Base-by-base conservation (phyloP, 2,329 filamentous ascomycete species). In the Nigrospora osmanthi region DNA sequence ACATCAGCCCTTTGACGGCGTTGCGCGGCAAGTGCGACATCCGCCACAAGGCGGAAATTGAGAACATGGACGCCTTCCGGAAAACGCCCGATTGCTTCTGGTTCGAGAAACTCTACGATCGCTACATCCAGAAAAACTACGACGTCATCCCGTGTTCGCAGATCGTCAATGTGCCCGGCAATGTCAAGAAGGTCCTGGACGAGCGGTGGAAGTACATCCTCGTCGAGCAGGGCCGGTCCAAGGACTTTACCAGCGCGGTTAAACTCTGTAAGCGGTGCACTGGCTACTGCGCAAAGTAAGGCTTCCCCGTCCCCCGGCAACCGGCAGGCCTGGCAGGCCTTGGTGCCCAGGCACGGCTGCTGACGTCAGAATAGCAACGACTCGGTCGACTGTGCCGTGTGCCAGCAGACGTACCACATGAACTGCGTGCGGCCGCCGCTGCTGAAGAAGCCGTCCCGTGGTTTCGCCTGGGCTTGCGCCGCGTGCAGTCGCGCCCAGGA, bases 51-150 rank as follows among this genome's bases (percentile, higher is more conserved):
- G 86, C 83, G 51, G 89, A 97, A 63, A 91, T 97, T 49, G 69
- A 79, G 33, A 83, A 87, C 59, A 69, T 96, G 53, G 87, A 95
- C 46, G 80, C 83, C 43, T 95, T 90, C 63, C 87, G 90, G 61
- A 91, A 87, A 63, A 80, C 75, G 23, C 85, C 85, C 56, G 88
- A 98, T 66, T 83, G 78, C 54, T 98, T 98, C 64, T 98, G 90
- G 87, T 98, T 88, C 63, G 91, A 95, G 59, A 95, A 96, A 62
- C 80, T 97, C 56, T 97, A 95, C 65, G 93, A 98, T 69, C 87
- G 93, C 47, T 98, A 97, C 69, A 97, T 98, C 52, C 89, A 95
- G 62, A 90, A 95, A 51, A 90, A 91, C 66, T 97, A 97, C 74
- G 93, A 98, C 58, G 87, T 96, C 44, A 91, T 98, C 49, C 91